Evolutionary conservation across 176 grass and related monocot species (phyloP).

Genomic region (Luzula sylvatica): DNA sequence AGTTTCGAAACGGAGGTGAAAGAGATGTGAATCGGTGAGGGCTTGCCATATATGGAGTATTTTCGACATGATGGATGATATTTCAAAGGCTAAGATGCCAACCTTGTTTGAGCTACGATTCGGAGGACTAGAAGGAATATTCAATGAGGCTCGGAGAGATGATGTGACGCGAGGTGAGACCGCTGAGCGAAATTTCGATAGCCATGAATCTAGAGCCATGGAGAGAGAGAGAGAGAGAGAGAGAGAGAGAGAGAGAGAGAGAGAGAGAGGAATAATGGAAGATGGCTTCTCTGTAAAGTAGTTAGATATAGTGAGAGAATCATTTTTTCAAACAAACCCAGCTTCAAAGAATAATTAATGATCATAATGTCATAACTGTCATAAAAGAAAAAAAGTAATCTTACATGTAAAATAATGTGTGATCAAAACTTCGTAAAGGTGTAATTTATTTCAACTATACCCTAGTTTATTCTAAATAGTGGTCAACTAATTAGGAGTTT

Average conservation of each 20-base stretch:
- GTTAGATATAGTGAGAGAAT: conserved; percentile 13
- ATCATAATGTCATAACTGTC: too few relatives aligned
- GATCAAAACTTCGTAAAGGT: too few relatives aligned
- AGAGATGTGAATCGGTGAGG: conserved; percentile 45
- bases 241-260: neutral
- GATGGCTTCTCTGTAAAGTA: conserved; percentile 28
- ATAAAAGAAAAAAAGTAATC: too few relatives aligned
- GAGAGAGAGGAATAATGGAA: conserved; percentile 17
- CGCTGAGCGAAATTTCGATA: conserved; percentile 55
- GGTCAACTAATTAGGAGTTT: too few relatives aligned
- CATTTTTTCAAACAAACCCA: too few relatives aligned
- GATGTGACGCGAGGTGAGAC: conserved; percentile 24
- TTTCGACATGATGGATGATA: conserved; percentile 59
- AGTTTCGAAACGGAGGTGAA: conserved; percentile 38
- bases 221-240: conserved; percentile 3
- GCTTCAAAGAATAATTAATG: too few relatives aligned
- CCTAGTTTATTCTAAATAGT: too few relatives aligned
- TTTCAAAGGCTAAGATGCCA: conserved; percentile 75
- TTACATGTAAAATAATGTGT: too few relatives aligned
- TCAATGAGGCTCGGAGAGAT: conserved; percentile 6
- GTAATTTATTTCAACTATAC: too few relatives aligned
- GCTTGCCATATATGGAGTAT: conserved; percentile 55
- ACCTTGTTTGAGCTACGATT: conserved; percentile 17
- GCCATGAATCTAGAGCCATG: conserved; percentile 77
- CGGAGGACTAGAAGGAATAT: neutral